Evolutionary conservation across 2,329 filamentous ascomycete species (phyloP), one percentile per base, ranked within the genome.

Genomic region (Penicillium sp.): DNA sequence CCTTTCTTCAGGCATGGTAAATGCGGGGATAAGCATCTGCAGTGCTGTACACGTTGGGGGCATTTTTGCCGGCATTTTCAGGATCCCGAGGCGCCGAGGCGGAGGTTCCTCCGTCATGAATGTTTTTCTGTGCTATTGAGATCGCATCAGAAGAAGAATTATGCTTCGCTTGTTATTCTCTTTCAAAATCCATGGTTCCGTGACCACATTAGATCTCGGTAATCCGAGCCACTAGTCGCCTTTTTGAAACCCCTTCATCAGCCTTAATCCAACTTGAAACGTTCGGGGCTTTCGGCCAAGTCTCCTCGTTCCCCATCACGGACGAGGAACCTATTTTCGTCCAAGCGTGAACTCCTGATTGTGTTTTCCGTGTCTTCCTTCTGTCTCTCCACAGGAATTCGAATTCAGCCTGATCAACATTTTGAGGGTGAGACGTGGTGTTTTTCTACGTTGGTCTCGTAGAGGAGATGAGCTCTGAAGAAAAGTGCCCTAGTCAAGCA

Each of bases 81-180:
- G 49, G 25, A 22, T 11, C 20, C 22, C 20, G 45, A 57, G 61
- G 63, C 63, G 63, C 22, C 20, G 45, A 57, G 61, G 63, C 63
- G 63, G 62, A 57, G 49, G 34, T 39, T 41, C 22, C 60, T 62
- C 62, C 59, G 62, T 14, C 15, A 51, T 57, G 47, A 57, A 6
- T 22, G 22, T 17, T 47, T 15, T 47, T 20, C n/a, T 5, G 14
- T 38, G 22, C 31, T 6, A 28, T 15, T n/a, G 10, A 37, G 6
- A 37, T n/a, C 5, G 7, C 20, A 5, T 42, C 10, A 25, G 53
- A 42, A 10, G 38, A 47, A 48, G 7, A 25, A 31, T 17, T 11
- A n/a, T 47, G 43, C 5, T 47, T 25, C 22, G 12, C 11, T 15
- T 6, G 3, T 15, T 4, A 15, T 28, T 28, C 5, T 15, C 7